These are phyloP conservation scores for Fusarium cicatricum DNA, from an alignment of 2,329 filamentous ascomycete genomes.

Conservation along the genomic window DNA sequence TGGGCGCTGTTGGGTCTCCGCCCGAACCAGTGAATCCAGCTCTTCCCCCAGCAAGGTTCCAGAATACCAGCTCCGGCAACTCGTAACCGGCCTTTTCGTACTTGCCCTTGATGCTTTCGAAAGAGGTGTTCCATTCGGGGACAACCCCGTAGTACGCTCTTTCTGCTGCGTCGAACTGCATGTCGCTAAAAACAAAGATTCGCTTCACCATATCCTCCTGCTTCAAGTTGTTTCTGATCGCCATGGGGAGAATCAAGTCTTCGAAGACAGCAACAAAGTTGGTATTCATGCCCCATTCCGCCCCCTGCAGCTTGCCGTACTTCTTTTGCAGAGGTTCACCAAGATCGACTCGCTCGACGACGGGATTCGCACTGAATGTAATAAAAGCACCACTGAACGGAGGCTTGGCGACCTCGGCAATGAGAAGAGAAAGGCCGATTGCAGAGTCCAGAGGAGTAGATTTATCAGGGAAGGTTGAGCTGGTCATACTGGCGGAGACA, in stretches of 20 bases:
- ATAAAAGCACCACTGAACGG: conserved; percentile 65
- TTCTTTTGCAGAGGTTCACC: conserved; percentile 52
- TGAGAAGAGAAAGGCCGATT: conserved; percentile 63
- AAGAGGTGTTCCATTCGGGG: conserved; percentile 54
- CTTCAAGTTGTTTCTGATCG: conserved; percentile 56
- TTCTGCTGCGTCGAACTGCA: conserved; percentile 62
- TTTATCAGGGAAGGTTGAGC: conserved; percentile 51
- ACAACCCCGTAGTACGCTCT: background rate
- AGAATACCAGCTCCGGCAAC: conserved; percentile 67
- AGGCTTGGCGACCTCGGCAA: conserved; percentile 60
- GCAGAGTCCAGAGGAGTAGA: conserved; percentile 61
- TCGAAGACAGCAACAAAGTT: conserved; percentile 64
- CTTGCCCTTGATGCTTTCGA: conserved; percentile 56
- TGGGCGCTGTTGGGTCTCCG: conserved; percentile 50
- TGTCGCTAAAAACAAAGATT: conserved; percentile 67
- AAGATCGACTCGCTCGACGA: conserved; percentile 53
- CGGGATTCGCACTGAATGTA: conserved; percentile 57
- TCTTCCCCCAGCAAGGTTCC: conserved; percentile 62
- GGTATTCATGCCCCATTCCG: conserved; percentile 55
- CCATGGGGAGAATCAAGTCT: conserved; percentile 62
- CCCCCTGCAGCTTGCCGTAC: conserved; percentile 41
- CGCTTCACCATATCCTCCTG: conserved; percentile 68
- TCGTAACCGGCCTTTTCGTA: conserved; percentile 62
- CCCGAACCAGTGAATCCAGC: conserved; percentile 35
- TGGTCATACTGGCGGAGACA: conserved; percentile 62